Conservation (phyloP, 148 eudicot species). For the Arbutus unedo region DNA sequence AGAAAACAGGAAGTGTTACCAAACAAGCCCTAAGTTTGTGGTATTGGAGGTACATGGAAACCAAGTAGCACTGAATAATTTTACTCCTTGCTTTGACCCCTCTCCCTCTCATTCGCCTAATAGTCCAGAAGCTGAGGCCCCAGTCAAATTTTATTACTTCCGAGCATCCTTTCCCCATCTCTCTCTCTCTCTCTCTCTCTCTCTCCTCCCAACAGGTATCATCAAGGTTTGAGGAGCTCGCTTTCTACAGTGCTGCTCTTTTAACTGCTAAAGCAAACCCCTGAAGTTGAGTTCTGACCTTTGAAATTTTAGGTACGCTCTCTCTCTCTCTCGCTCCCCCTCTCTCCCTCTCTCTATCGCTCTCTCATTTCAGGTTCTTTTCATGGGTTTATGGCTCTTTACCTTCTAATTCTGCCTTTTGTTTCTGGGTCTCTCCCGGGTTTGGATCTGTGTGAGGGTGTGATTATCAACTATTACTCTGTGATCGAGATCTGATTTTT, state of each 20-base stretch:
- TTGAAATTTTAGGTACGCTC: conserved; percentile 2
- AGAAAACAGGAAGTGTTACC: no score
- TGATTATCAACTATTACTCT: background rate
- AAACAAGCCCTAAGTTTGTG: no score
- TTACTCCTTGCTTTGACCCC: background rate
- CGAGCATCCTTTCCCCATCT: conserved; percentile 4
- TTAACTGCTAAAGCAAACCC: conserved; percentile 10
- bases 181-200: conserved; percentile 16
- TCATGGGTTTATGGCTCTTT: conserved; percentile 16
- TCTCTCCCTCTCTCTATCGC: background rate
- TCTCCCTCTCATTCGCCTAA: conserved; percentile 6
- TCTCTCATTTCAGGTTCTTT: background rate
- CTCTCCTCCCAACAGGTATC: background rate
- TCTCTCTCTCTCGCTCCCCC: background rate
- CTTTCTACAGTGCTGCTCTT: conserved; percentile 14
- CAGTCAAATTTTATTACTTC: conserved; percentile 13
- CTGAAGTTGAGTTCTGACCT: conserved; percentile 12
- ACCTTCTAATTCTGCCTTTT: background rate
- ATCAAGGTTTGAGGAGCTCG: conserved; percentile 9
- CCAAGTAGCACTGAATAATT: no score
- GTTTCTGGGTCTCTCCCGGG: conserved; percentile 14
- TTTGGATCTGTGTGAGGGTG: conserved; percentile 17
- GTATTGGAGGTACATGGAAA: no score
- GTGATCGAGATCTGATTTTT: conserved; percentile 10
- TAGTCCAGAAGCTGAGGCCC: conserved; percentile 15